Evolutionary conservation across 305 asterid genomes (phyloP).

Genomic region (Fraxinus velutina): DNA sequence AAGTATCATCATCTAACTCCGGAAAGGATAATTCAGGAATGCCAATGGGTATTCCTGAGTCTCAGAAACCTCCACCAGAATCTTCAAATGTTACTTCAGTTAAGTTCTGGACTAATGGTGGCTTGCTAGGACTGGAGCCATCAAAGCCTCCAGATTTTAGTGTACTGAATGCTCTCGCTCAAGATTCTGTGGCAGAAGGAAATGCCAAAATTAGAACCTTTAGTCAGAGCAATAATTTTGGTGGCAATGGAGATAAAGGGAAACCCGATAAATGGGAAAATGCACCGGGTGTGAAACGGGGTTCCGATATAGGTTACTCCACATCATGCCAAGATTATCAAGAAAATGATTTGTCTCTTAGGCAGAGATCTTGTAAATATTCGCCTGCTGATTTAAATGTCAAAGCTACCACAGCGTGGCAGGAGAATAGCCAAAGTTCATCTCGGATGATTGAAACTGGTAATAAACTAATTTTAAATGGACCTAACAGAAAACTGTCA

Average conservation of each 20-base stretch:
- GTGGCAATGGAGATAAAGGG: conserved; percentile 26
- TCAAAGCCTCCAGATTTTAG: conserved; percentile 48
- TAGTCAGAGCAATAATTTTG: conserved; percentile 16
- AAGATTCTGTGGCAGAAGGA: conserved; percentile 29
- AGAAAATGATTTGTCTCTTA: conserved; percentile 37
- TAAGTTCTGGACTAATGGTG: conserved; percentile 89
- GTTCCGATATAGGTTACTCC: conserved; percentile 25
- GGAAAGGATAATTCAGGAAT: background rate
- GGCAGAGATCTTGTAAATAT: conserved; percentile 58
- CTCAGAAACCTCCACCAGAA: conserved; percentile 49
- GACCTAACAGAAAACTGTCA: conserved; percentile 45
- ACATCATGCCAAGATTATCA: conserved; percentile 35
- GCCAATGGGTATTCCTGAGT: conserved; percentile 23
- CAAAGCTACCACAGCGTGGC: conserved; percentile 30
- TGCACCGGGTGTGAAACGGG: conserved; percentile 28
- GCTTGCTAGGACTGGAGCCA: conserved; percentile 62
- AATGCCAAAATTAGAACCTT: conserved; percentile 30
- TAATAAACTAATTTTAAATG: conserved; percentile 42
- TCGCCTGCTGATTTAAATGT: conserved; percentile 31
- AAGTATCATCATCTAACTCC: background rate
- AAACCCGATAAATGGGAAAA: conserved; percentile 31
- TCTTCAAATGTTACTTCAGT: conserved; percentile 44
- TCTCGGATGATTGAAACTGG: conserved; percentile 58
- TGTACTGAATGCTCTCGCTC: conserved; percentile 30
- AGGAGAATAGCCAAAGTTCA: conserved; percentile 44